Evolutionary conservation across 164 flowering plant species (phyloP).

Genomic region (Stephania cephalantha): DNA sequence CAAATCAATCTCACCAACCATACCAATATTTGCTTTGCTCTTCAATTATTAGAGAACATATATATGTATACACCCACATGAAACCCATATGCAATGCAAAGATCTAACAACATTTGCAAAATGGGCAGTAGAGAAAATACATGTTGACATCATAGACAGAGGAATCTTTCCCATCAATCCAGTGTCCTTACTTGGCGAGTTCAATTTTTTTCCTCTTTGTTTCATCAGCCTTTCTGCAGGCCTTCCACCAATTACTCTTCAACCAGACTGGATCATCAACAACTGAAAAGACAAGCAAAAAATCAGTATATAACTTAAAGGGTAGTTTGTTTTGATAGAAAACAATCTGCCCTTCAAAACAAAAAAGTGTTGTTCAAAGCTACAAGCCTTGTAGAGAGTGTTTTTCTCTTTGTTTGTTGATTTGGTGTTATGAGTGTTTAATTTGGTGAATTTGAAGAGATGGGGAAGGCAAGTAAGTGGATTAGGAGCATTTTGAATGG

Average conservation of each 20-base stretch:
- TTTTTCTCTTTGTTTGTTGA: background rate
- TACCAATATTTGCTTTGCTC: no score
- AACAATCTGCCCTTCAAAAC: background rate
- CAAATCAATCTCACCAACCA: background rate
- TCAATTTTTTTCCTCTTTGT: background rate
- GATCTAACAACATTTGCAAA: background rate
- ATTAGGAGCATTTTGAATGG: constrained; percentile 8
- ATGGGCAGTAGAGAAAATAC: background rate
- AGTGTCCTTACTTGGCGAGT: constrained; percentile 30
- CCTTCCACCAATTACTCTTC: constrained; percentile 11
- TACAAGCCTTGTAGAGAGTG: background rate
- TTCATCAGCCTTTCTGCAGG: constrained; percentile 31
- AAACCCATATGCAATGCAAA: no score
- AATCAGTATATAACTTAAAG: background rate
- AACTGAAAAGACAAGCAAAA: background rate
- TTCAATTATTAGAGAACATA: background rate
- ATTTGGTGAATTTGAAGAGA: background rate
- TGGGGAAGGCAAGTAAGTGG: constrained; percentile 16
- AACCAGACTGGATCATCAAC: constrained; percentile 5
- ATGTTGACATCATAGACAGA: background rate
- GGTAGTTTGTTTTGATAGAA: background rate
- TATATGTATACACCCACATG: background rate
- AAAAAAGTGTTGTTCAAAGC: background rate
- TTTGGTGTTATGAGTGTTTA: background rate
- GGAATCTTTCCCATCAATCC: background rate